Conservation (phyloP, 768 basidiomycete genomes). For the Mycena capillaripes region DNA sequence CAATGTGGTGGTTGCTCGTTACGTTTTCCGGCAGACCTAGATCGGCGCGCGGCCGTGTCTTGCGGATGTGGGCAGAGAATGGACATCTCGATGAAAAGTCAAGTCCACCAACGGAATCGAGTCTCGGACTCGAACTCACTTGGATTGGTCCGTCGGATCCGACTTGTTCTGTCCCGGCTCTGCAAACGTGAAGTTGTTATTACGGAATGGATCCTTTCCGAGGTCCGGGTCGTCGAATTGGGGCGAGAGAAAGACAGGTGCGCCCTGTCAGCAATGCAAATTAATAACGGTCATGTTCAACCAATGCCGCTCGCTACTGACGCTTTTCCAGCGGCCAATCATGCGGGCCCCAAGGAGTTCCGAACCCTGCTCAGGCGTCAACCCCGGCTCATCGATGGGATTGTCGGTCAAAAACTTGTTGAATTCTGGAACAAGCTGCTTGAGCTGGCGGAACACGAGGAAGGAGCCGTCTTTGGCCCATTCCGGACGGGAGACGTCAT, state of each 20-base stretch:
- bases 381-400: neutral
- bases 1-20: neutral
- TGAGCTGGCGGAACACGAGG: too few relatives aligned
- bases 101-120: conserved; percentile 18
- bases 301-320: neutral
- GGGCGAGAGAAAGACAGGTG: conserved; percentile 34
- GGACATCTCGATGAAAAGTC: neutral
- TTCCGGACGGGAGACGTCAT: conserved; percentile 32
- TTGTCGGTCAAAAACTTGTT: neutral
- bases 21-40: conserved; percentile 33
- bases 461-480: conserved; percentile 47
- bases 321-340: neutral
- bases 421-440: too few relatives aligned
- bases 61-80: too few relatives aligned
- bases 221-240: conserved; percentile 24
- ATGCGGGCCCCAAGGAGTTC: neutral
- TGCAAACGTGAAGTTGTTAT: conserved; percentile 28
- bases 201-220: conserved; percentile 14
- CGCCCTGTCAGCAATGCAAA: conserved; percentile 29
- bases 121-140: neutral
- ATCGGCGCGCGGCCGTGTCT: too few relatives aligned
- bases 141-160: neutral
- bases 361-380: neutral
- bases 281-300: too few relatives aligned
- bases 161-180: neutral